Evolutionary conservation across 345 rosid species (phyloP).

Genomic region (Lepidium africanum): DNA sequence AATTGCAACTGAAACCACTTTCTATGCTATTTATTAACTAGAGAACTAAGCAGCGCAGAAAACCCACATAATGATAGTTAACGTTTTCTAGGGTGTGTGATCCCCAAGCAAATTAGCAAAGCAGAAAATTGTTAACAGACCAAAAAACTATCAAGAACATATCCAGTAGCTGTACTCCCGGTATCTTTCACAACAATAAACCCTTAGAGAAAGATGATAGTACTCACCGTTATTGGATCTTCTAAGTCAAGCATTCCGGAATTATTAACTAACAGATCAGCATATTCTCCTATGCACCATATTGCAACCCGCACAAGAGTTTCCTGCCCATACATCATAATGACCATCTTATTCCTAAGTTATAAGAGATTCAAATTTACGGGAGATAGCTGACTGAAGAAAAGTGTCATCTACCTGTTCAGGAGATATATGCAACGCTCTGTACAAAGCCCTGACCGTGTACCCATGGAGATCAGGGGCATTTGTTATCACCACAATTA

Average conservation of each 20-base stretch:
- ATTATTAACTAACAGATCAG: conserved; percentile 84
- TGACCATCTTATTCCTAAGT: conserved; percentile 8
- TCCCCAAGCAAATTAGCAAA: not conserved
- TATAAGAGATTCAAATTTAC: conserved; percentile 12
- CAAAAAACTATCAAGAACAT: not conserved
- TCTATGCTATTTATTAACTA: conserved; percentile 3
- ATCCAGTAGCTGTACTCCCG: not conserved
- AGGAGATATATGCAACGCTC: conserved; percentile 57
- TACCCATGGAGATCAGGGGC: conserved; percentile 97
- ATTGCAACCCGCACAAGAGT: conserved; percentile 84
- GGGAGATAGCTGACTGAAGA: conserved; percentile 7
- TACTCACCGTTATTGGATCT: conserved; percentile 83
- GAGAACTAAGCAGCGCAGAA: not conserved
- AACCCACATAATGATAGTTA: not conserved
- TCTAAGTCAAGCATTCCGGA: conserved; percentile 75
- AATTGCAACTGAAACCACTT: not conserved
- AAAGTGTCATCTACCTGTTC: conserved; percentile 58
- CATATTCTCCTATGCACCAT: conserved; percentile 98
- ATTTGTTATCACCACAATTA: conserved; percentile 85
- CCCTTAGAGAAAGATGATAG: conserved; percentile 11
- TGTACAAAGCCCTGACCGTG: conserved; percentile 75
- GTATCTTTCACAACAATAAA: conserved; percentile 7
- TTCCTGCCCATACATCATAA: conserved; percentile 49
- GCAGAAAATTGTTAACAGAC: not conserved
- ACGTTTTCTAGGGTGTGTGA: not conserved